Base-by-base conservation (phyloP, 768 basidiomycete species). In the Hemileccinum impolitum region DNA sequence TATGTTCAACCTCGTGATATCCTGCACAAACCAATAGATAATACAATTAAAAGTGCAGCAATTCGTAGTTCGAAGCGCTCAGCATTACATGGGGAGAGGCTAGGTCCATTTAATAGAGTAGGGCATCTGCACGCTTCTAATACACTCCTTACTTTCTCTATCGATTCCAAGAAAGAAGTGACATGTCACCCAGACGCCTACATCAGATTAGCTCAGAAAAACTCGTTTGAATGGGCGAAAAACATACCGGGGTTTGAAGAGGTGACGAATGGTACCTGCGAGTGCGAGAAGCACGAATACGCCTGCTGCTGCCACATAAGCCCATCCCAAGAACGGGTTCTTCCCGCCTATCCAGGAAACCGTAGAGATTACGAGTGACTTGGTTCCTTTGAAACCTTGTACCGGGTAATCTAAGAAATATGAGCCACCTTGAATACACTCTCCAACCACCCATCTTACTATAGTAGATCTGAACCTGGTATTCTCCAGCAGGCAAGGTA, bases 321-420 rank as follows among this genome's bases (percentile, higher is more conserved):
- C 91, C 93, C 94, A 98, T 8, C 96, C 96, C 17, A 99, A 77
- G 84, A 99, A 99, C 1, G 94, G 85, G 60, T 99, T 97, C 73
- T 95, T 94, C 35, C 96, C 96, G 11, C 96, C 96, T 64, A 96
- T 92, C 94, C 95, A 98, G 2, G 94, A 92, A 13, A 96, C 93
- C 3, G 95, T 98, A 38, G 94, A 94, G 54, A 99, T 89, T 28
- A 99, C 94, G 51, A 99, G 78, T 0, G 94, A 94, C 69, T 99
- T 99, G 10, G 95, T 97, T 37, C 96, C 96, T 45, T 84, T 84
- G 75, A 90, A 99, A 9, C 85, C 78, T 40, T 80, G 73, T 42
- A 98, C 95, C 6, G 96, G 96, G 72, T 85, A 99, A 70, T 97
- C 96, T 95, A 59, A n/a, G 32, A 39, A 19, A 32, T 42, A 50